Conservation (phyloP, 306 rosid genomes). For the Boehmeria nivea region DNA sequence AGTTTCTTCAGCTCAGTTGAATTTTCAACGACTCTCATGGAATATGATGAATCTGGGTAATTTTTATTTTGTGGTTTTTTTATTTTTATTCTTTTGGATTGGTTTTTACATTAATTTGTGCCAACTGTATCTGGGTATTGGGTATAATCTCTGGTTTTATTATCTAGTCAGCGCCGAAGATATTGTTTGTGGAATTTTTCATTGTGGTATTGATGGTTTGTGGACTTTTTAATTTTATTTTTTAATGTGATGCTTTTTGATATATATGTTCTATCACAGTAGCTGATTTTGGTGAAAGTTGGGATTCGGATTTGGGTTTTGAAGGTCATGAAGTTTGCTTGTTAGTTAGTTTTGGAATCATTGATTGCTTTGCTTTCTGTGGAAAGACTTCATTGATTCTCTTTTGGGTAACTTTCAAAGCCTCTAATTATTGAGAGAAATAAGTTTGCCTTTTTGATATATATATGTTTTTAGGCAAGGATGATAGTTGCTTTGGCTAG, state of each 20-base stretch:
- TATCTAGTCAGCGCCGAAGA: conserved; percentile 8
- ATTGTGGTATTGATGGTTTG: too few species aligned
- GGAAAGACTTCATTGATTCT: neutral
- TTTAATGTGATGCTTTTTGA: too few species aligned
- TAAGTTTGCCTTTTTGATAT: neutral
- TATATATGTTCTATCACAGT: too few species aligned
- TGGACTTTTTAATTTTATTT: neutral
- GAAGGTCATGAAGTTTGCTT: too few species aligned
- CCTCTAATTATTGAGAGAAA: conserved; percentile 4
- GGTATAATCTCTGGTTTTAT: too few species aligned
- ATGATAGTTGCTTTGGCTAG: too few species aligned
- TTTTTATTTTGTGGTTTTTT: neutral
- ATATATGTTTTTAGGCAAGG: too few species aligned
- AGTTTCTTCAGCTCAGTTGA: too few species aligned
- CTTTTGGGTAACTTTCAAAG: conserved; percentile 2
- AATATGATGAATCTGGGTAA: conserved; percentile 13
- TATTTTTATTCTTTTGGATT: too few species aligned
- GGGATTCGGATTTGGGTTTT: conserved; percentile 1
- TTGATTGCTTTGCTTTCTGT: conserved; percentile 8
- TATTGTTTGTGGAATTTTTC: too few species aligned
- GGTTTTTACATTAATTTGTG: too few species aligned
- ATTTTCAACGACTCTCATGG: neutral
- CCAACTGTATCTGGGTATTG: neutral
- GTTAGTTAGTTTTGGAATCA: conserved; percentile 2
- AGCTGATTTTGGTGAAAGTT: neutral